phyloP scores from a whole-genome alignment of 805 yeast genomes.

The Nakazawaea ambrosiae region DNA sequence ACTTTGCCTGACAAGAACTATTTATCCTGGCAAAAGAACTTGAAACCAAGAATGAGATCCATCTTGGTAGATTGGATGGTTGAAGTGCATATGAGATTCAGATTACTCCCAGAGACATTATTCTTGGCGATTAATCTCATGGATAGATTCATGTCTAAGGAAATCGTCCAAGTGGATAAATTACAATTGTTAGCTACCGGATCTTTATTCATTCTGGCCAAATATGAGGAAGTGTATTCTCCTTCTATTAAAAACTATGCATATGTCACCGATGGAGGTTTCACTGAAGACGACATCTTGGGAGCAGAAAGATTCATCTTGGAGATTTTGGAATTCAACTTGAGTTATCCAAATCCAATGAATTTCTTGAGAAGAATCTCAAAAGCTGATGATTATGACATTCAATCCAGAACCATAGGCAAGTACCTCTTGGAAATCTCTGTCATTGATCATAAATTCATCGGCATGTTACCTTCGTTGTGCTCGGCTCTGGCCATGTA shows the following conservation, averaged over 20 bases:
- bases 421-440: slow-evolving; percentile 78
- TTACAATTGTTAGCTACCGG: slow-evolving; percentile 84
- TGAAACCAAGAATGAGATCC: slow-evolving; percentile 79
- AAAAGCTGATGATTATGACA: slow-evolving; percentile 86
- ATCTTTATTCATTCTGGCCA: slow-evolving; percentile 81
- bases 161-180: slow-evolving; percentile 68
- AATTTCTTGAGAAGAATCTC: slow-evolving; percentile 83
- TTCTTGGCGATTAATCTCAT: slow-evolving; percentile 76
- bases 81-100: slow-evolving; percentile 78
- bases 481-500: slow-evolving; percentile 88
- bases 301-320: slow-evolving; percentile 78
- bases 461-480: slow-evolving; percentile 67
- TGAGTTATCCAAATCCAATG: slow-evolving; percentile 85
- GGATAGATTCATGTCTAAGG: slow-evolving; percentile 79
- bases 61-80: slow-evolving; percentile 92
- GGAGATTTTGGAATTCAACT: slow-evolving; percentile 62
- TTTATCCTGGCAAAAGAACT: slow-evolving; percentile 52
- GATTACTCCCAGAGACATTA: slow-evolving; percentile 80
- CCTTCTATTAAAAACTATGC: slow-evolving; percentile 85
- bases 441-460: slow-evolving; percentile 66
- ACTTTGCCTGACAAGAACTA: slow-evolving; percentile 73
- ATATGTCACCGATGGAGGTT: slow-evolving; percentile 82
- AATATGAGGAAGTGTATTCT: slow-evolving; percentile 85
- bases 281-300: slow-evolving; percentile 71
- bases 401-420: slow-evolving; percentile 76